These are phyloP conservation scores for Oehlia diaphana DNA, from an alignment of 192 early-diverging fungal species.

Conservation along the genomic window DNA sequence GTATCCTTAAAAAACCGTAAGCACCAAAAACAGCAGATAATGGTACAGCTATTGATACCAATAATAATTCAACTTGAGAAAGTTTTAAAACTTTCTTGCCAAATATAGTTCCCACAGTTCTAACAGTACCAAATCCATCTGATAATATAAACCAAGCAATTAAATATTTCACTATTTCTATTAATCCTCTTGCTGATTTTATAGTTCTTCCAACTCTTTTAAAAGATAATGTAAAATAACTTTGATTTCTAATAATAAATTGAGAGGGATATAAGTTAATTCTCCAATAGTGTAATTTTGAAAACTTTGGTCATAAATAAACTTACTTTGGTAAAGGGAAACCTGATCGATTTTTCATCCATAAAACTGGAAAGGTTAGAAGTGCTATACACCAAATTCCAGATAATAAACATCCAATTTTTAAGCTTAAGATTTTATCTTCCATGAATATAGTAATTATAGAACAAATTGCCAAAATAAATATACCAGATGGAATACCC, in stretches of 20 bases:
- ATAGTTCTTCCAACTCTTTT: conserved; percentile 39
- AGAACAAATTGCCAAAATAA: conserved; percentile 29
- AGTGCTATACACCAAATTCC: conserved; percentile 52
- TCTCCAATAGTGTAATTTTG: no score
- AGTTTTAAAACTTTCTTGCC: conserved; percentile 55
- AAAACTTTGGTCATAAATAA: background rate
- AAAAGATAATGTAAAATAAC: conserved; percentile 45
- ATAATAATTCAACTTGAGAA: conserved; percentile 49
- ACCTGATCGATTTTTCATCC: background rate
- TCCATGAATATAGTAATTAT: conserved; percentile 28
- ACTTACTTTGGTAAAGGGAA: conserved; percentile 36
- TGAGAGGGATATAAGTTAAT: no score
- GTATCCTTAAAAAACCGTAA: conserved; percentile 55
- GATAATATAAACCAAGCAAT: conserved; percentile 72
- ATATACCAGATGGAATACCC: conserved; percentile 3
- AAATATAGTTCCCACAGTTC: conserved; percentile 57
- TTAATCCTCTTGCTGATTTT: conserved; percentile 46
- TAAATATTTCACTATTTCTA: conserved; percentile 62
- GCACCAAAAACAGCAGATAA: conserved; percentile 55
- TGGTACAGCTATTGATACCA: conserved; percentile 58
- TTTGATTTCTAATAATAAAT: conserved; percentile 32
- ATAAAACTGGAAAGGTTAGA: background rate
- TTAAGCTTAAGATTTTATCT: conserved; percentile 33
- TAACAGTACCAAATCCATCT: conserved; percentile 65
- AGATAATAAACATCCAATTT: conserved; percentile 37